Conservation (phyloP, 108 stramenopile species). For the Cylindrotheca closterium region DNA sequence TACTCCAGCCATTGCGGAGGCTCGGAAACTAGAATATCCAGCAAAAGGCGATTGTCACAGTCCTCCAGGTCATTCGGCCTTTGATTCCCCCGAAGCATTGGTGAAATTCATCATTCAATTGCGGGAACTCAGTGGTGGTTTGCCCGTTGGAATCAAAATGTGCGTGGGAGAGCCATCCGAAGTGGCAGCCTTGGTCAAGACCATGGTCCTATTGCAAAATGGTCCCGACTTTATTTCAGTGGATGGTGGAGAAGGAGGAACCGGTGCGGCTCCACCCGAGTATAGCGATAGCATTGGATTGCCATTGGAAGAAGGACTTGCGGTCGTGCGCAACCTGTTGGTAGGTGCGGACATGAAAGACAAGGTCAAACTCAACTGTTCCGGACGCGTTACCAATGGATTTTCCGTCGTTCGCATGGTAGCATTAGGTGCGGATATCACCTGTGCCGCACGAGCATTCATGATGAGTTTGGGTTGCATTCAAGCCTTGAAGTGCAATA, state of each 20-base stretch:
- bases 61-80: constrained; percentile 79
- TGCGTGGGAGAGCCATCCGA: constrained; percentile 76
- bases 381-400: constrained; percentile 75
- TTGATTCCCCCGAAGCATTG: constrained; percentile 64
- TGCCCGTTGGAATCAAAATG: constrained; percentile 88
- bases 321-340: constrained; percentile 62
- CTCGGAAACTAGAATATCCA: constrained; percentile 69
- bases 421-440: constrained; percentile 82
- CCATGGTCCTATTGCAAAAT: constrained; percentile 59
- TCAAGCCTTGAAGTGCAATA: constrained; percentile 89
- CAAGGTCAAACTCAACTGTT: constrained; percentile 67
- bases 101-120: constrained; percentile 68
- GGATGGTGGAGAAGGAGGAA: constrained; percentile 88
- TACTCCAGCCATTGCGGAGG: constrained; percentile 73
- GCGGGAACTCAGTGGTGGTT: constrained; percentile 65
- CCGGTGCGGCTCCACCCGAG: constrained; percentile 91
- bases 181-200: constrained; percentile 52
- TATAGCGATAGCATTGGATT: constrained; percentile 77
- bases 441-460: constrained; percentile 80
- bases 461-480: constrained; percentile 85
- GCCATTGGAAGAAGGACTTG: constrained; percentile 80
- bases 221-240: constrained; percentile 81
- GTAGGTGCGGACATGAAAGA: constrained; percentile 68
- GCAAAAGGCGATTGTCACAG: constrained; percentile 68
- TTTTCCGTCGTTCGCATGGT: constrained; percentile 70